A percentile compares a stretch with the other conserved stretches of the same genome.
These are phyloP conservation scores for Penicillium verhagenii DNA, from an alignment of 495 filamentous ascomycete species.

Conservation along the genomic window DNA sequence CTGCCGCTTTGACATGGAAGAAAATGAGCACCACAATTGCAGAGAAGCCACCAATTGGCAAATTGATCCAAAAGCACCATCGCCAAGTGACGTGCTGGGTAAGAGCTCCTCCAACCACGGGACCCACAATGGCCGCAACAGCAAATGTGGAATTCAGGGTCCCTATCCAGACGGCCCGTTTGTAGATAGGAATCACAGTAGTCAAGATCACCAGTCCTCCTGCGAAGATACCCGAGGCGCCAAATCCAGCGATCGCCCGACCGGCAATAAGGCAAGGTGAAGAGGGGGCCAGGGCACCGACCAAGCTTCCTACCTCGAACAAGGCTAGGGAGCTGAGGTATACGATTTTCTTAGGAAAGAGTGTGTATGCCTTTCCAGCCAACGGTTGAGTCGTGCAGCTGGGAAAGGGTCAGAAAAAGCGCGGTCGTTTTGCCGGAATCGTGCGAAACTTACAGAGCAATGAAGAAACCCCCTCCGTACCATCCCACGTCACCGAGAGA, in stretches of 20 bases:
- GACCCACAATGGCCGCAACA: too few relatives aligned
- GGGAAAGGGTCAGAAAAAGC: too few relatives aligned
- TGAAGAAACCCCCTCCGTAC: too few relatives aligned
- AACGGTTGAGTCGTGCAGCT: too few relatives aligned
- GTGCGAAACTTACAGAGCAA: too few relatives aligned
- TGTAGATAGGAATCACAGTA: not conserved
- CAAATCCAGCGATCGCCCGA: not conserved
- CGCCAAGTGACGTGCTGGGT: slow-evolving; percentile 49
- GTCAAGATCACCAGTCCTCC: not conserved
- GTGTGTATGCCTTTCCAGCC: slow-evolving; percentile 33
- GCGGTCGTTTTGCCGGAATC: slow-evolving; percentile 2
- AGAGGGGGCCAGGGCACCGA: not conserved
- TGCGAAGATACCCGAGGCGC: not conserved
- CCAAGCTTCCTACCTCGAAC: not conserved
- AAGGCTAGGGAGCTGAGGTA: not conserved
- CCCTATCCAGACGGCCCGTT: slow-evolving; percentile 21
- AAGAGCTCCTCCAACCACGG: slow-evolving; percentile 54
- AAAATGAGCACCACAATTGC: too few relatives aligned
- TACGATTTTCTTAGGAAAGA: slow-evolving; percentile 11
- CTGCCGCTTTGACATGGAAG: too few relatives aligned
- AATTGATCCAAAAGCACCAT: slow-evolving; percentile 56
- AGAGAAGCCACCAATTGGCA: slow-evolving; percentile 52
- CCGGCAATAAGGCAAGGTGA: not conserved
- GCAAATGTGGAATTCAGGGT: too few relatives aligned
- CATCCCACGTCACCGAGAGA: slow-evolving; percentile 34